Conservation (phyloP, 176 grass and related monocot species). For the Thinopyrum elongatum region DNA sequence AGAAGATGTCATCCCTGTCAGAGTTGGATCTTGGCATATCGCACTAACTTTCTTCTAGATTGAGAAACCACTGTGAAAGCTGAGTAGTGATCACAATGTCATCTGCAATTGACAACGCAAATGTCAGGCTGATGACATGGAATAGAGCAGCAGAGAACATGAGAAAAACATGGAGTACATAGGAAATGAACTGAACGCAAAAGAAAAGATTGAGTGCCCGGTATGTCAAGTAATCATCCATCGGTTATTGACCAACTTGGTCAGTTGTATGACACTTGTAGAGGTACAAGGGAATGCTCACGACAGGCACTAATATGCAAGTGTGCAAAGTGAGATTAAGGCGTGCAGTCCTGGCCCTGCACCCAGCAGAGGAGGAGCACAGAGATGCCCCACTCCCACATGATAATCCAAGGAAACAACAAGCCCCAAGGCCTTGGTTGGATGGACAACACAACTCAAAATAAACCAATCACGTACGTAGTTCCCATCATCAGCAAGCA, state of each 20-base stretch:
- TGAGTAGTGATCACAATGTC: constrained; percentile 4
- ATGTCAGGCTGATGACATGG: not conserved
- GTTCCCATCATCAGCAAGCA: not conserved
- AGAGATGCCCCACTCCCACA: not conserved
- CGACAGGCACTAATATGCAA: not conserved
- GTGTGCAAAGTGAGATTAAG: not conserved
- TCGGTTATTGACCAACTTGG: not conserved
- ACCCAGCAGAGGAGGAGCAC: not conserved
- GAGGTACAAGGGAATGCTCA: not conserved
- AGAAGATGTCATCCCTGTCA: constrained; percentile 64
- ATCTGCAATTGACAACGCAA: constrained; percentile 27
- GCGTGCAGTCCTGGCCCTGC: not conserved
- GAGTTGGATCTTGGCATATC: constrained; percentile 56
- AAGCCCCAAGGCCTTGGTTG: not conserved
- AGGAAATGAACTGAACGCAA: not conserved
- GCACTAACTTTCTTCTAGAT: not conserved
- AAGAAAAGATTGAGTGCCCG: not conserved
- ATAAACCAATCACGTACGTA: not conserved
- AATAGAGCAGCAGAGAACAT: not conserved
- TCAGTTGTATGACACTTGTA: not conserved
- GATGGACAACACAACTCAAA: not conserved
- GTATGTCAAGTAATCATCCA: not conserved
- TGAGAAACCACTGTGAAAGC: not conserved
- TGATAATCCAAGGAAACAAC: not conserved
- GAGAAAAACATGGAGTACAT: not conserved